Base-by-base conservation (phyloP, 352 stramenopile species). In the Phytophthora citrophthora region DNA sequence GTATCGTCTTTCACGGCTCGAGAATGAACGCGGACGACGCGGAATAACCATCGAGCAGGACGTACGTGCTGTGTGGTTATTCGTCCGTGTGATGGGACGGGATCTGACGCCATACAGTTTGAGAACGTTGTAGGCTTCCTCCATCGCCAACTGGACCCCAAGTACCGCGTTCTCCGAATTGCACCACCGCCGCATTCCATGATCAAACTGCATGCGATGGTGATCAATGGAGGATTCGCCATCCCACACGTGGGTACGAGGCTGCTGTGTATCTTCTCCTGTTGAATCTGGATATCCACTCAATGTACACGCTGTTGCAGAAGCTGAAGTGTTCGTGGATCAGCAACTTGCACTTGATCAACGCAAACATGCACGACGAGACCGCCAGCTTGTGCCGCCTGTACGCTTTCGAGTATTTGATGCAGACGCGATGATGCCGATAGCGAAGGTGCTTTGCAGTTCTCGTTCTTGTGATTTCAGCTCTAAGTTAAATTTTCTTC, bases 1-100 rank as follows among this genome's bases (percentile, higher is more conserved):
- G 34, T 91, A 86, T 52, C 81, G 86, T 13, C 76, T 93, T 38
- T 77, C 72, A 16, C 70, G 68, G 32, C 70, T 93, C 34, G 80
- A 90, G 68, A 45, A 68, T 32, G 72, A 82, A 23, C 77, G 81
- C 39, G 56, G 58, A 24, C 63, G 58, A 15, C 65, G 56, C 24
- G 57, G 58, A 26, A 51, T 43, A 24, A 55, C 51, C 13, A 61
- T 81, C 13, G 70, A 88, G 51, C 61, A 88, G 26, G 60, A 88
- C 39, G 77, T 89, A 34, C 43, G 49, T 49, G 41, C 7, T 36
- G 4, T 62, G 24, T 24, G 3, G 15, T 9, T 18, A 7, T 4
- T 54, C 1, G 20, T 58, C 10, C 3, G 32, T 20, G 24, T 15
- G 18, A 23, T 47, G 32, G 34, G 8, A 20, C 20, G 20, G 20